Conservation (phyloP, 495 filamentous ascomycete species). For the Podospora appendiculata region DNA sequence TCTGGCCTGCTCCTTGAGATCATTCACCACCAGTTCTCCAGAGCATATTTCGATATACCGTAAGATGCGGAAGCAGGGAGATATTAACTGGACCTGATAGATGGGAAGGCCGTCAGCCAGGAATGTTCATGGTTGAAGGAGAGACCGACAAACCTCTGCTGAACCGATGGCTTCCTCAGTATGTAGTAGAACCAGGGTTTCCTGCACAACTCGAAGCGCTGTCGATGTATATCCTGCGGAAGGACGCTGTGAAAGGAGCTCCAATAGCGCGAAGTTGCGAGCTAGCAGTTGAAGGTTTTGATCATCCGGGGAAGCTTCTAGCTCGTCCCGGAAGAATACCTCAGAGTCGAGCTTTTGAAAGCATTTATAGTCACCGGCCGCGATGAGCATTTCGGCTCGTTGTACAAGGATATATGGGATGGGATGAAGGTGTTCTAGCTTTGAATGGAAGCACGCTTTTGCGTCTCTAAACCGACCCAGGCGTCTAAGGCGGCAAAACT, state of each 20-base stretch:
- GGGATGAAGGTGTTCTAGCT: slow-evolving; percentile 1
- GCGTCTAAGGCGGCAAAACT: slow-evolving; percentile 14
- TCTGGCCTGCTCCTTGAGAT: background rate
- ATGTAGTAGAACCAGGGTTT: background rate
- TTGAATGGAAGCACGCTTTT: slow-evolving; percentile 4
- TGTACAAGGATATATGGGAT: slow-evolving; percentile 10
- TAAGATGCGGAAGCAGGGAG: slow-evolving; percentile 4
- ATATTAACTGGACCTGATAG: slow-evolving; percentile 4
- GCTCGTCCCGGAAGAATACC: no score
- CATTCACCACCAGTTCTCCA: background rate
- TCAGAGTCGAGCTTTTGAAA: background rate
- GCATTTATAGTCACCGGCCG: slow-evolving; percentile 9
- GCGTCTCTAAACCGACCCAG: slow-evolving; percentile 15
- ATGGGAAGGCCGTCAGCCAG: background rate
- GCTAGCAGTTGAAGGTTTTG: background rate
- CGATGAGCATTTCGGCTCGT: slow-evolving; percentile 14
- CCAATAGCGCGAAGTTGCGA: background rate
- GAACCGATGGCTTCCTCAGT: slow-evolving; percentile 2
- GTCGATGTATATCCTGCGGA: background rate
- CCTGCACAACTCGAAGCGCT: background rate
- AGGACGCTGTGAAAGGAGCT: background rate
- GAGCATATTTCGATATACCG: background rate
- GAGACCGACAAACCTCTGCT: slow-evolving; percentile 7
- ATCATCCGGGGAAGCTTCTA: no score
- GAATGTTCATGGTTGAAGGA: background rate